Base-by-base conservation (phyloP, 2,329 filamentous ascomycete species). In the Seiridium unicorne region DNA sequence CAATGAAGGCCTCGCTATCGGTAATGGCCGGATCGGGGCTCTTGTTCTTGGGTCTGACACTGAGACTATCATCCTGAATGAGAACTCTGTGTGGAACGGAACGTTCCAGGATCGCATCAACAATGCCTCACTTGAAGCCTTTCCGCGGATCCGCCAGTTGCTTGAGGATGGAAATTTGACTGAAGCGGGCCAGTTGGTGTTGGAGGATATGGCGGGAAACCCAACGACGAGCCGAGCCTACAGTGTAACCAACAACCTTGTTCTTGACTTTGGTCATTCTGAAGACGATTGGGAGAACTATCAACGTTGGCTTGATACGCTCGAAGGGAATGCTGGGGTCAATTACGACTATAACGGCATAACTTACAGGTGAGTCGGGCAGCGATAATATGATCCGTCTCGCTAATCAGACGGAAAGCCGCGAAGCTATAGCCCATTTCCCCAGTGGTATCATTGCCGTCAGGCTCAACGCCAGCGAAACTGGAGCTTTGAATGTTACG, bases 1-100 rank as follows among this genome's bases (percentile, higher is more conserved):
- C 44, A 57, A 34, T 9, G 11, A 32, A 11, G 44, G 54, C 11
- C 54, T 57, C 32, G 54, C 54, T n/a, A 46, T 57, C 31, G 54
- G 54, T 0, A 57, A 57, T 11, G 54, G 54, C 5, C 54, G 54
- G 13, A 57, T 57, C 11, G 54, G 54, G 26, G 54, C 54, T 13
- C 54, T 57, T n/a, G 44, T 57, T 9, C 36, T 46, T 6, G 44
- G 51, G 8, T 49, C 53, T 32, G 44, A 2, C 8, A 11, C 51
- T 18, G 79, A 81, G 61, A 65, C 73, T 26, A 68, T 81, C 18
- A 71, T 73, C 38, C 66, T 81, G n/a, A 81, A 81, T 58, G 79
- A 81, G 63, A 77, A 81, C 61, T 79, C 77, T 7, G 71, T 78
- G 18, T 79, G 76, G 76, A 77, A 73, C 61, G 77, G 77, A 57